Evolutionary conservation across 2,329 filamentous ascomycete genomes (phyloP).

Genomic region (Trichoderma sp.): DNA sequence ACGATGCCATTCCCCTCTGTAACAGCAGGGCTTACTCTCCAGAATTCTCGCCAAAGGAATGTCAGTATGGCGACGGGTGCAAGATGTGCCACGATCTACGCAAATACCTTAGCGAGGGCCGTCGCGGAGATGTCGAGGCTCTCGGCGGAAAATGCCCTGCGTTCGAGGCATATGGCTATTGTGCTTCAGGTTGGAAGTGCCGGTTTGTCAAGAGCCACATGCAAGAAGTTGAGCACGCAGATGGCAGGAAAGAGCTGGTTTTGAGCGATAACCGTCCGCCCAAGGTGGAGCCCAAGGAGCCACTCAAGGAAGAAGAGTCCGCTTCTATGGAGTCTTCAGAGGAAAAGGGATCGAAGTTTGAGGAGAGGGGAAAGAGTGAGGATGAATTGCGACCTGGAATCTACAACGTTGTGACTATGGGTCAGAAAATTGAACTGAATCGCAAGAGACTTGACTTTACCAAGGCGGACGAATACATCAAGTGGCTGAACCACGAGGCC

Average conservation of each 20-base stretch:
- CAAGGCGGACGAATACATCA: constrained; percentile 70
- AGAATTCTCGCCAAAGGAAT: constrained; percentile 79
- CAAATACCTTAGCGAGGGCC: constrained; percentile 78
- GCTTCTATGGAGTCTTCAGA: neutral
- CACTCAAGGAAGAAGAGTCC: constrained; percentile 14
- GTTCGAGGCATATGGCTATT: constrained; percentile 72
- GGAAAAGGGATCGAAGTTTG: constrained; percentile 2
- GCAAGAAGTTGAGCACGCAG: constrained; percentile 70
- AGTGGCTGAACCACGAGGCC: constrained; percentile 70
- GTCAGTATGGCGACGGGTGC: constrained; percentile 76
- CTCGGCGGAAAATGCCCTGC: constrained; percentile 79
- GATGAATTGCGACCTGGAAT: constrained; percentile 59
- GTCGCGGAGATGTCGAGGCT: constrained; percentile 72
- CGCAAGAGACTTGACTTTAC: constrained; percentile 68
- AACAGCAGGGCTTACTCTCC: constrained; percentile 65
- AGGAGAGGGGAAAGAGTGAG: constrained; percentile 32
- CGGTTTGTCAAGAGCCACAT: constrained; percentile 87
- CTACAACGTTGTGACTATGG: constrained; percentile 68
- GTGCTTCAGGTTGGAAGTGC: constrained; percentile 88
- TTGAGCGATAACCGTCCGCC: constrained; percentile 49
- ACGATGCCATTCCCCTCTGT: constrained; percentile 75
- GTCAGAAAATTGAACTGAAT: constrained; percentile 70
- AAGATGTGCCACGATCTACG: constrained; percentile 80
- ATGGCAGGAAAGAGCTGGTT: constrained; percentile 79
- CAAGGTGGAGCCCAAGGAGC: constrained; percentile 14